These are phyloP conservation scores for Hydrangea macrophylla DNA, from an alignment of 148 eudicot species.

Conservation along the genomic window DNA sequence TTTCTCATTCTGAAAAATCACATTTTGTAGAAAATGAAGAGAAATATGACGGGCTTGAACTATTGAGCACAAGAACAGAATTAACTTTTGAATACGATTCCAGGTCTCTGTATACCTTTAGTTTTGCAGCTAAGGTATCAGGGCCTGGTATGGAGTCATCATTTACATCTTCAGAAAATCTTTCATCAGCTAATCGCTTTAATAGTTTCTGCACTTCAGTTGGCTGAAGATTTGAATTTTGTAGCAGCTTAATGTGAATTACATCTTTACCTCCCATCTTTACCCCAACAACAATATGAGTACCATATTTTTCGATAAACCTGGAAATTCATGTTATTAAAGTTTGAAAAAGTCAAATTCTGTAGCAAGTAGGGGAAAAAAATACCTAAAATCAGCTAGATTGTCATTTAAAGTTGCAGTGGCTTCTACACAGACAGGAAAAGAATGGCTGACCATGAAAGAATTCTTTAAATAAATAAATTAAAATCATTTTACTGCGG, in stretches of 20 bases:
- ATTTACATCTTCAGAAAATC: slow-evolving; percentile 54
- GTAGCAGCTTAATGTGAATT: slow-evolving; percentile 77
- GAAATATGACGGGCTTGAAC: no score
- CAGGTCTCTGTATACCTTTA: slow-evolving; percentile 63
- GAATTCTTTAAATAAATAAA: not conserved
- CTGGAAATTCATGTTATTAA: slow-evolving; percentile 37
- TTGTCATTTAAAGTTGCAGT: not conserved
- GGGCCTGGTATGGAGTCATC: slow-evolving; percentile 19
- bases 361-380: not conserved
- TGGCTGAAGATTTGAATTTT: slow-evolving; percentile 54
- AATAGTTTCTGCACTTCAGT: slow-evolving; percentile 67
- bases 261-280: slow-evolving; percentile 63
- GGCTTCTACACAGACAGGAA: not conserved
- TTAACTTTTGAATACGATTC: no score
- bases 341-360: not conserved
- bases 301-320: slow-evolving; percentile 90
- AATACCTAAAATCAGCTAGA: not conserved
- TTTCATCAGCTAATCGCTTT: slow-evolving; percentile 76
- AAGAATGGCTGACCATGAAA: not conserved
- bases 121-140: slow-evolving; percentile 31
- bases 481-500: no score
- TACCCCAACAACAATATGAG: slow-evolving; percentile 64
- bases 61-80: no score
- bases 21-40: not conserved
- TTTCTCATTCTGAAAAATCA: not conserved